Conservation (phyloP, 2,329 filamentous ascomycete genomes). For the Berkeleyomyces rouxiae region DNA sequence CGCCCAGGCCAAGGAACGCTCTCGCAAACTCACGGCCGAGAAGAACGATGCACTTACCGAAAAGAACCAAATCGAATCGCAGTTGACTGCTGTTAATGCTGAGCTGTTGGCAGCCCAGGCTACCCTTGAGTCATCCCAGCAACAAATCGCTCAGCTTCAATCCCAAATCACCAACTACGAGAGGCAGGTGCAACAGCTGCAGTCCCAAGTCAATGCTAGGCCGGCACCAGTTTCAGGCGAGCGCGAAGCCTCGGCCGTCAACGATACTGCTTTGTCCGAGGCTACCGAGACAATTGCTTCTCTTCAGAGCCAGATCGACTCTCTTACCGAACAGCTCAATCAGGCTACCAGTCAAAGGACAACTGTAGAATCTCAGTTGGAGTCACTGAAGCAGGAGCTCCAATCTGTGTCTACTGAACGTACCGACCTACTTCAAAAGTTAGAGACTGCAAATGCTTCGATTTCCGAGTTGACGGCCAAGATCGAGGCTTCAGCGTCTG, state of each 20-base stretch:
- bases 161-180: slow-evolving; percentile 29
- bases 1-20: slow-evolving; percentile 47
- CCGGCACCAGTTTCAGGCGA: slow-evolving; percentile 19
- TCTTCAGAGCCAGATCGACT: slow-evolving; percentile 15
- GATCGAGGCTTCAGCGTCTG: slow-evolving; percentile 40
- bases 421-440: slow-evolving; percentile 46
- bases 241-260: slow-evolving; percentile 17
- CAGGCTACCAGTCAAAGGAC: slow-evolving; percentile 18
- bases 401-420: slow-evolving; percentile 51
- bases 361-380: slow-evolving; percentile 5
- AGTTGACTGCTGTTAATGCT: slow-evolving; percentile 29
- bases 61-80: slow-evolving; percentile 34
- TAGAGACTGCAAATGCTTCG: slow-evolving; percentile 45
- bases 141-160: slow-evolving; percentile 24
- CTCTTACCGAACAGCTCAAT: slow-evolving; percentile 33
- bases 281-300: background rate
- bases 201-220: slow-evolving; percentile 8
- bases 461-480: slow-evolving; percentile 44
- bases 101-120: slow-evolving; percentile 39
- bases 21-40: slow-evolving; percentile 35
- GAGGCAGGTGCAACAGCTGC: slow-evolving; percentile 25
- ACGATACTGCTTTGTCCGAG: slow-evolving; percentile 26
- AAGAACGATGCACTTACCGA: slow-evolving; percentile 36
- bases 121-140: slow-evolving; percentile 20
- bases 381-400: slow-evolving; percentile 37